A percentile compares a stretch with the other conserved stretches of the same genome.
phyloP scores from a whole-genome alignment of 2,329 filamentous ascomycete species.

The Pseudogymnoascus sp. region DNA sequence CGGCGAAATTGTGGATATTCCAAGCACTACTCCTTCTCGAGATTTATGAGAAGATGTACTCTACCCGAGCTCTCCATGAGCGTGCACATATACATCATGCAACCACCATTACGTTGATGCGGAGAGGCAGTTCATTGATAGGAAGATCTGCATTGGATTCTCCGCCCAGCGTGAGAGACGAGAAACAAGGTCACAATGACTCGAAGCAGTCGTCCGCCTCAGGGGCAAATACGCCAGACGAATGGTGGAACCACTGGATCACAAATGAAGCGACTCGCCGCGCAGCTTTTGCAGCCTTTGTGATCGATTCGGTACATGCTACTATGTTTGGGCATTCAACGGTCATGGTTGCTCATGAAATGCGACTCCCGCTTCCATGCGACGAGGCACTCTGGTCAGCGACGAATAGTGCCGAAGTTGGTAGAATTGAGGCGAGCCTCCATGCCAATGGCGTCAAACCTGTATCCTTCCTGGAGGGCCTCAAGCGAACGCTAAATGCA shows the following conservation, averaged over 20 bases:
- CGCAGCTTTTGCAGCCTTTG: conserved; percentile 87
- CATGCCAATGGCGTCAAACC: conserved; percentile 76
- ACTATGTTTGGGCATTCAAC: conserved; percentile 98
- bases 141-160: conserved; percentile 79
- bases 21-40: conserved; percentile 84
- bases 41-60: conserved; percentile 97
- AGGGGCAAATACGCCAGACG: conserved; percentile 66
- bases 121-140: conserved; percentile 82
- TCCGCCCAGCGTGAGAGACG: conserved; percentile 59
- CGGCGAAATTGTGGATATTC: conserved; percentile 93
- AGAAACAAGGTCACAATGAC: conserved; percentile 37
- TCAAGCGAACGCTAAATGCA: conserved; percentile 83
- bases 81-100: conserved; percentile 94
- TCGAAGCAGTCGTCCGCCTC: conserved; percentile 57
- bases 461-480: conserved; percentile 79
- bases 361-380: conserved; percentile 83
- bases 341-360: conserved; percentile 94
- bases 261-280: conserved; percentile 84
- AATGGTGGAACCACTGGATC: conserved; percentile 96
- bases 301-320: conserved; percentile 91
- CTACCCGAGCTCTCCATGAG: conserved; percentile 84
- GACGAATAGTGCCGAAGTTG: conserved; percentile 78
- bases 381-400: conserved; percentile 92
- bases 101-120: conserved; percentile 91
- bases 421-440: conserved; percentile 72